phyloP scores from a whole-genome alignment of 306 rosid genomes.

The Cucumis hystrix region DNA sequence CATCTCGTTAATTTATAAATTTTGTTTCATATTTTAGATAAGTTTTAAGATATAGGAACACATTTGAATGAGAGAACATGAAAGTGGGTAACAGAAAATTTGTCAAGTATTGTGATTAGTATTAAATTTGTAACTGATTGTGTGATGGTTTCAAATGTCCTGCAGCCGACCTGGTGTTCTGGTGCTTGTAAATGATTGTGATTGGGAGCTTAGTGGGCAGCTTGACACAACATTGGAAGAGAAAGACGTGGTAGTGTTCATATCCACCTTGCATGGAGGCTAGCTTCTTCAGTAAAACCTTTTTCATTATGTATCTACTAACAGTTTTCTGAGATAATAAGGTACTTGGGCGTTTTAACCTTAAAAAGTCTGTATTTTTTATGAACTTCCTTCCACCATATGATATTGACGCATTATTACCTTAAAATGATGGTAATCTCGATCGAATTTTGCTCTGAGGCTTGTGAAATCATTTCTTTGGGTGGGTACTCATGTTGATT shows the following conservation, averaged over 20 bases:
- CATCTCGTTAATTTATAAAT: neutral
- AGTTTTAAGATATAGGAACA: neutral
- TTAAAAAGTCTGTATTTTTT: neutral
- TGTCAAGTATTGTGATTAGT: neutral
- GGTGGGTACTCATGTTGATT: neutral
- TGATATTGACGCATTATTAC: neutral
- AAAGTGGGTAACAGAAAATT: neutral
- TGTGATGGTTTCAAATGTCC: slow-evolving; percentile 2
- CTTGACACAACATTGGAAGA: slow-evolving; percentile 68
- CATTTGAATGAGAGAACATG: neutral
- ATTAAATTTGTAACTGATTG: neutral
- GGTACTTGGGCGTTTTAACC: neutral
- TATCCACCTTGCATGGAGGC: slow-evolving; percentile 92
- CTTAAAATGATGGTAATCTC: neutral
- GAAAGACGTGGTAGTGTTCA: slow-evolving; percentile 79
- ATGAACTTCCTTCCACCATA: neutral
- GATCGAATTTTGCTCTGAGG: neutral
- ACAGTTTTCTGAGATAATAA: neutral
- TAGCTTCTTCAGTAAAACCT: slow-evolving; percentile 6
- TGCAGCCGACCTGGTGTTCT: slow-evolving; percentile 96
- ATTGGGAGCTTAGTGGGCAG: slow-evolving; percentile 94
- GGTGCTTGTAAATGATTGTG: slow-evolving; percentile 85
- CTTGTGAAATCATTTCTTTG: neutral
- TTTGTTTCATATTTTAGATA: neutral
- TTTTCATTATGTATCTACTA: neutral